phyloP scores from a whole-genome alignment of 2,329 filamentous ascomycete genomes.

The Nemania sp. region DNA sequence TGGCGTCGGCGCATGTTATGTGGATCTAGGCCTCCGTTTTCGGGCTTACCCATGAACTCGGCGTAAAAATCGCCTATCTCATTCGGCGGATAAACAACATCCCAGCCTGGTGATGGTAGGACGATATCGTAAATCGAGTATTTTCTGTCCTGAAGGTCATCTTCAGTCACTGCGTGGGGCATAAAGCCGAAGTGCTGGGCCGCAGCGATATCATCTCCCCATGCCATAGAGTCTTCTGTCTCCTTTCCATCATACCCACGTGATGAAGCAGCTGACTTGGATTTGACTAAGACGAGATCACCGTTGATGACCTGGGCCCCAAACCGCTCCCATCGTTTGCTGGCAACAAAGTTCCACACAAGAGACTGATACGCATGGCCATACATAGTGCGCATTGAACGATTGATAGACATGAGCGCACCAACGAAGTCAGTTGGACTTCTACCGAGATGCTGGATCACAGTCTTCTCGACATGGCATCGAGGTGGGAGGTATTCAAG shows the following conservation, averaged over 20 bases:
- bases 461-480: constrained; percentile 77
- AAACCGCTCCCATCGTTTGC: constrained; percentile 77
- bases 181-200: constrained; percentile 52
- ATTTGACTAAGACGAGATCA: constrained; percentile 72
- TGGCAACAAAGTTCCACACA: constrained; percentile 88
- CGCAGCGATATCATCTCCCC: constrained; percentile 59
- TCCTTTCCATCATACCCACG: constrained; percentile 58
- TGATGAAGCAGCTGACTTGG: constrained; percentile 39
- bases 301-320: constrained; percentile 78
- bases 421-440: constrained; percentile 72
- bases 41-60: constrained; percentile 79
- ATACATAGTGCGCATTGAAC: constrained; percentile 89
- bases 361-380: constrained; percentile 95
- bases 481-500: constrained; percentile 74
- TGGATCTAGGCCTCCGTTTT: constrained; percentile 80
- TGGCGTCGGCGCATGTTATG: constrained; percentile 84
- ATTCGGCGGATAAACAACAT: constrained; percentile 85
- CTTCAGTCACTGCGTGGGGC: constrained; percentile 73
- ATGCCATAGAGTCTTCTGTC: constrained; percentile 67
- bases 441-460: constrained; percentile 76
- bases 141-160: constrained; percentile 76
- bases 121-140: constrained; percentile 89
- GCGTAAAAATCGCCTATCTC: constrained; percentile 82
- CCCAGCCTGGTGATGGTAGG: constrained; percentile 88
- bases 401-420: constrained; percentile 77